Percentiles rank a stretch among this genome's conserved stretches.
Conservation (phyloP, 129 eudicot species). For the Escallonia rubra region DNA sequence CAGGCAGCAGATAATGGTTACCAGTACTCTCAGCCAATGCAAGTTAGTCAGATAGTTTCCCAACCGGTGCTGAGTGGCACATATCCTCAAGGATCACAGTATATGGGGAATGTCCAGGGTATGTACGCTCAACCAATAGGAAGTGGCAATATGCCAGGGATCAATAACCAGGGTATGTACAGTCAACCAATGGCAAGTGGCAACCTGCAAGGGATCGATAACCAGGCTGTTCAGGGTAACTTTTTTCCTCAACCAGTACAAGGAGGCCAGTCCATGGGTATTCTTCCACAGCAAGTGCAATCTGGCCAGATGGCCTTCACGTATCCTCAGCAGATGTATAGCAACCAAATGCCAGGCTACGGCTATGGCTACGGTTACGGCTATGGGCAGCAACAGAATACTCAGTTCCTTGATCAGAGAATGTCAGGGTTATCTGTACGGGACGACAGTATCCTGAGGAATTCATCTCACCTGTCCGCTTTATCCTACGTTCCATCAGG, state of each 20-base stretch:
- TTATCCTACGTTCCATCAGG: conserved; percentile 40
- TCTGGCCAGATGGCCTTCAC: conserved; percentile 58
- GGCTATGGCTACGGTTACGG: conserved; percentile 58
- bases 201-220: conserved; percentile 21
- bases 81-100: conserved; percentile 24
- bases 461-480: conserved; percentile 13
- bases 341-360: conserved; percentile 59
- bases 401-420: conserved; percentile 62
- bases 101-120: conserved; percentile 26
- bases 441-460: conserved; percentile 33
- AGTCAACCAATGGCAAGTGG: conserved; percentile 14
- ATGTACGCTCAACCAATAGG: neutral
- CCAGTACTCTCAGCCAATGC: conserved; percentile 23
- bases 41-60: conserved; percentile 17
- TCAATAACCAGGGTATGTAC: conserved; percentile 29
- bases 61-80: conserved; percentile 26
- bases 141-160: no score
- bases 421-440: conserved; percentile 66
- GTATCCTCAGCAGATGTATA: conserved; percentile 71
- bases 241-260: conserved; percentile 36
- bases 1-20: conserved; percentile 37
- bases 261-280: conserved; percentile 48
- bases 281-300: conserved; percentile 60
- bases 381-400: conserved; percentile 56
- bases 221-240: conserved; percentile 28